phyloP scores from a whole-genome alignment of 208 protist species.

The Entamoeba histolytica region DNA sequence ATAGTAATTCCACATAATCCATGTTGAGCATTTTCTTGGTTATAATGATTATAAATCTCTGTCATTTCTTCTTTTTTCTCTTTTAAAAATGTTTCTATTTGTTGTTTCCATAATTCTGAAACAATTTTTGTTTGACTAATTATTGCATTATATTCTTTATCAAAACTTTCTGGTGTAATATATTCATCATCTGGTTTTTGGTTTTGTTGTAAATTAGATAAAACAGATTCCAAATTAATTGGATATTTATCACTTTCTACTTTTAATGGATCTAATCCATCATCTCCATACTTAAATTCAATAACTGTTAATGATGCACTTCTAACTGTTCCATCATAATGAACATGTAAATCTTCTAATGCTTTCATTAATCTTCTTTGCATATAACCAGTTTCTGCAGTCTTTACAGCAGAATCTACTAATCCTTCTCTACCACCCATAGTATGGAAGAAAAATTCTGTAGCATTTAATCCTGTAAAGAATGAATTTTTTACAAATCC shows the following conservation, averaged over 20 bases:
- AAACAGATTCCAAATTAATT: constrained; percentile 27
- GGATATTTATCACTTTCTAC: constrained; percentile 60
- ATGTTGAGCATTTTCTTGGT: not conserved
- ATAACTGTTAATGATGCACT: constrained; percentile 63
- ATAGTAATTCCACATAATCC: not conserved
- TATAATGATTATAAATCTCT: not conserved
- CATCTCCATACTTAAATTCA: constrained; percentile 85
- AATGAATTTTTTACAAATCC: constrained; percentile 92
- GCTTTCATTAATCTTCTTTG: constrained; percentile 89
- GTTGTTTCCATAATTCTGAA: not conserved
- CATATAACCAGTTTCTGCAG: constrained; percentile 98
- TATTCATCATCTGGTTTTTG: not conserved
- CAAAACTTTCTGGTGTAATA: not conserved
- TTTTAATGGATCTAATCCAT: constrained; percentile 79
- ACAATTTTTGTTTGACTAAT: not conserved
- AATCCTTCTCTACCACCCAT: constrained; percentile 67
- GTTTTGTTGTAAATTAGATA: not conserved
- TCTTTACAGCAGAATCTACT: constrained; percentile 98
- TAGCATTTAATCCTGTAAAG: constrained; percentile 79
- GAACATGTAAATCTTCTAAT: constrained; percentile 82
- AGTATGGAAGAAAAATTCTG: constrained; percentile 98
- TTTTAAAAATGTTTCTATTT: not conserved
- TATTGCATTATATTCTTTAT: not conserved
- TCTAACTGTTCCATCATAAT: constrained; percentile 91
- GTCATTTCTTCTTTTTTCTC: not conserved